Evolutionary conservation across 2,329 filamentous ascomycete species (phyloP).

Genomic region (Polychaeton citri): DNA sequence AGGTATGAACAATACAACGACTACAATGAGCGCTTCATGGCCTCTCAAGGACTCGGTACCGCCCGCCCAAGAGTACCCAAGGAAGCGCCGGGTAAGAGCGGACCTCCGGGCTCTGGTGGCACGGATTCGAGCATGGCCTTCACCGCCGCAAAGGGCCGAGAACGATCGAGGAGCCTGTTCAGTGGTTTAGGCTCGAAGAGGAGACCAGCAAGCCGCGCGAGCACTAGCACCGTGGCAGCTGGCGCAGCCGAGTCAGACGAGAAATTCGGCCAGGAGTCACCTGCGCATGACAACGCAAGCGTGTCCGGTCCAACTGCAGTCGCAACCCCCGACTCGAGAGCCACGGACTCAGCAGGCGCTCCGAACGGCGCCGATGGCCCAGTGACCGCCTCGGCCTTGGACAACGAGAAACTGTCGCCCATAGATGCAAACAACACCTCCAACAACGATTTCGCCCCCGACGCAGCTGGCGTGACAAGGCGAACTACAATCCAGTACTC

Average conservation of each 20-base stretch:
- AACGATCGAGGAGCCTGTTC: constrained; percentile 10
- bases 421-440: not conserved
- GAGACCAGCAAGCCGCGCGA: not conserved
- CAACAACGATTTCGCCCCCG: constrained; percentile 1
- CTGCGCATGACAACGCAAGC: not conserved
- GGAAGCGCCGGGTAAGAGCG: constrained; percentile 34
- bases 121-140: constrained; percentile 7
- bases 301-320: not conserved
- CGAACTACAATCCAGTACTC: constrained; percentile 21
- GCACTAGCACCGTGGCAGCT: not conserved
- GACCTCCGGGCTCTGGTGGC: constrained; percentile 32
- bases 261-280: not conserved
- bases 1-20: constrained; percentile 76
- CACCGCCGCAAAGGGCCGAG: constrained; percentile 4
- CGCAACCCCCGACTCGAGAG: not conserved
- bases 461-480: constrained; percentile 18
- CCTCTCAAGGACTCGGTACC: constrained; percentile 43
- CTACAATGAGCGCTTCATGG: constrained; percentile 66
- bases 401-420: not conserved
- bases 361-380: not conserved
- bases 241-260: not conserved
- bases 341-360: not conserved
- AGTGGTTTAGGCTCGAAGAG: constrained; percentile 11
- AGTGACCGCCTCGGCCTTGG: not conserved
- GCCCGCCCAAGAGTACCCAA: constrained; percentile 38